Evolutionary conservation across 2,329 filamentous ascomycete species (phyloP).

Genomic region (Fusarium penzigii): DNA sequence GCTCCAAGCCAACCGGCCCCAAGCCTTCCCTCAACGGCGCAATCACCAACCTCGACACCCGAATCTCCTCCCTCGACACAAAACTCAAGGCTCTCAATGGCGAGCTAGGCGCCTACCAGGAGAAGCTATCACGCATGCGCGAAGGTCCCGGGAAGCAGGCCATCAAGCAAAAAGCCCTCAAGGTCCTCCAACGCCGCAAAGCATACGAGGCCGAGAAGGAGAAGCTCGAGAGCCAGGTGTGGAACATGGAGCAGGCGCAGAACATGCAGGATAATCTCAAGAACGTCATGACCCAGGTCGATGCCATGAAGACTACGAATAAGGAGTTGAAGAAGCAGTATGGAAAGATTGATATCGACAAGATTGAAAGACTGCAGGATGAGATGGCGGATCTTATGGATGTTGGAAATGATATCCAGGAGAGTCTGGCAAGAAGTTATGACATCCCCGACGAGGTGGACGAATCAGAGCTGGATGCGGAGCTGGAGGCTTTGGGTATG

Average conservation of each 20-base stretch:
- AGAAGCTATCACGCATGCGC: slow-evolving; percentile 87
- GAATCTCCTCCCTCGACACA: slow-evolving; percentile 86
- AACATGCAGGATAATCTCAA: slow-evolving; percentile 99
- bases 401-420: slow-evolving; percentile 96
- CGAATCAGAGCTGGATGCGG: slow-evolving; percentile 93
- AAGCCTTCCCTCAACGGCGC: slow-evolving; percentile 86
- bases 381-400: slow-evolving; percentile 99
- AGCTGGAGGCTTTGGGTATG: slow-evolving; percentile 90
- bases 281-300: slow-evolving; percentile 97
- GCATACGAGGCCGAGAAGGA: slow-evolving; percentile 93
- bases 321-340: slow-evolving; percentile 93
- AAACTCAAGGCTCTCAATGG: slow-evolving; percentile 91
- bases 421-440: slow-evolving; percentile 86
- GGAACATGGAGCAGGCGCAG: slow-evolving; percentile 98
- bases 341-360: slow-evolving; percentile 94
- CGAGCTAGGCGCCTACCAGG: slow-evolving; percentile 85
- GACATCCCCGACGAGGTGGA: slow-evolving; percentile 97
- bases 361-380: slow-evolving; percentile 96
- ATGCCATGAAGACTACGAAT: slow-evolving; percentile 95
- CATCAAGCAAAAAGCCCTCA: slow-evolving; percentile 91
- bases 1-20: slow-evolving; percentile 79
- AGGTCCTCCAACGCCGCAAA: slow-evolving; percentile 89
- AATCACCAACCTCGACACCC: slow-evolving; percentile 81
- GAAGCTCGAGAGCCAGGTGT: slow-evolving; percentile 89
- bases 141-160: slow-evolving; percentile 92